Evolutionary conservation across 257 asterid genomes (phyloP), one percentile per base, ranked within the genome.

Genomic region (Cynanchum wilfordii): DNA sequence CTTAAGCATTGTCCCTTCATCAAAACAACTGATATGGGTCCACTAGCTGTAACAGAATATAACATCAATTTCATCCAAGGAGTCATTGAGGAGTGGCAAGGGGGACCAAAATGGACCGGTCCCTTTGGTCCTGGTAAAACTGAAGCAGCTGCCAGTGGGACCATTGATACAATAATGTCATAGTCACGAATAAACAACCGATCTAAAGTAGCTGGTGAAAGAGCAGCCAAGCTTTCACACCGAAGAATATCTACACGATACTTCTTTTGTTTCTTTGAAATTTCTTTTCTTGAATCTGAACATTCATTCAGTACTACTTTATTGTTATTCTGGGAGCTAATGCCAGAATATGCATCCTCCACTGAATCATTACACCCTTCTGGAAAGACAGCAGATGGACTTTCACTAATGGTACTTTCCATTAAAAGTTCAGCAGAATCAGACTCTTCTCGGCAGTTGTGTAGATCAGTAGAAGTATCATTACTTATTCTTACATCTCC

Each of bases 61-160:
- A 95, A 75, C 42, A 89, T 93, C 89, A 95, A 85, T 81, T 90
- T 95, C 94, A 95, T 92, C 99, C 99, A 95, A 70, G 99, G 96
- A 75, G 99, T 95, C 96, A 95, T 92, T 50, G 98, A 92, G 75
- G 98, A 89, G 79, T 90, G 87, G 27, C 98, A 87, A 51, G 98
- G 99, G 55, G 99, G 99, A 58, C 99, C 99, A 81, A 95, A 95
- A 86, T 95, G 99, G 76, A 95, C 84, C 27, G 99, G 99, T 64
- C 99, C 99, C 78, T 86, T 92, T 17, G 98, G 77, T 78, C 99
- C 98, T 38, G 99, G 99, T 84, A 95, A 87, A 80, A 95, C 89
- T 57, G 98, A 87, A 77, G 99, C 92, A 81, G 86, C 95, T 29
- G 99, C 96, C 71, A 95, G 96, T 69, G 99, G 99, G 77, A 92